A percentile compares a stretch with the other conserved stretches of the same genome.
Evolutionary conservation across 257 asterid genomes (phyloP).

Genomic region (Cinchona pubescens): DNA sequence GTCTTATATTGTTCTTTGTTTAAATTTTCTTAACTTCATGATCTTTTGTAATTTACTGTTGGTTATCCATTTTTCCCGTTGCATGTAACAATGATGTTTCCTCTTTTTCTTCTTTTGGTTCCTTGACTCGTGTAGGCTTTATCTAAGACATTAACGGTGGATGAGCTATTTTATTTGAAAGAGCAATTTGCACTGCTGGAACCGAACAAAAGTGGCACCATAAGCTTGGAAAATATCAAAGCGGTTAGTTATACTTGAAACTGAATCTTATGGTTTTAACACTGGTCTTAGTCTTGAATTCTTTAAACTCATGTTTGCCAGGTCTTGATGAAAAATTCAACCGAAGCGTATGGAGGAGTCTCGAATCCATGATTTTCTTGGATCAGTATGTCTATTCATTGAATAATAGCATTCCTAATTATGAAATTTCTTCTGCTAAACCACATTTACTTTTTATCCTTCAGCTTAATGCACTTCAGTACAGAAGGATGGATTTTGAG

Average conservation of each 20-base stretch:
- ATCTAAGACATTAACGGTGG: slow-evolving; percentile 50
- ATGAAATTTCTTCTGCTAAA: slow-evolving; percentile 20
- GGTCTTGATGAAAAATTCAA: slow-evolving; percentile 73
- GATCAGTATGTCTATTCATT: slow-evolving; percentile 45
- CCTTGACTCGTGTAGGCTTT: slow-evolving; percentile 37
- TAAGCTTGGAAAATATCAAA: slow-evolving; percentile 42
- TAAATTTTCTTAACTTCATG: not conserved
- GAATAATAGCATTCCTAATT: not conserved
- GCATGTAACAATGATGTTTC: not conserved
- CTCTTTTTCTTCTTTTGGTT: not conserved
- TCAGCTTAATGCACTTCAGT: slow-evolving; percentile 87
- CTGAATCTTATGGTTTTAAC: not conserved
- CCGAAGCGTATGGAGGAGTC: slow-evolving; percentile 91
- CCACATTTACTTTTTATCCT: slow-evolving; percentile 4
- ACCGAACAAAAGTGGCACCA: slow-evolving; percentile 53
- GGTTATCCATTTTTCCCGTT: not conserved
- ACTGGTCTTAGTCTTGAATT: not conserved
- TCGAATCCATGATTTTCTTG: slow-evolving; percentile 68
- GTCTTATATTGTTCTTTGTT: not conserved
- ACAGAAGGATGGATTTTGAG: slow-evolving; percentile 94
- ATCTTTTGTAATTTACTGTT: not conserved
- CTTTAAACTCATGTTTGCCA: slow-evolving; percentile 28
- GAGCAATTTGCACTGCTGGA: slow-evolving; percentile 48
- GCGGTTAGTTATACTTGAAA: slow-evolving; percentile 27
- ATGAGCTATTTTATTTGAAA: slow-evolving; percentile 48